These are phyloP conservation scores for Plasmodium fragile DNA, from an alignment of 169 alveolate genomes.

Conservation along the genomic window DNA sequence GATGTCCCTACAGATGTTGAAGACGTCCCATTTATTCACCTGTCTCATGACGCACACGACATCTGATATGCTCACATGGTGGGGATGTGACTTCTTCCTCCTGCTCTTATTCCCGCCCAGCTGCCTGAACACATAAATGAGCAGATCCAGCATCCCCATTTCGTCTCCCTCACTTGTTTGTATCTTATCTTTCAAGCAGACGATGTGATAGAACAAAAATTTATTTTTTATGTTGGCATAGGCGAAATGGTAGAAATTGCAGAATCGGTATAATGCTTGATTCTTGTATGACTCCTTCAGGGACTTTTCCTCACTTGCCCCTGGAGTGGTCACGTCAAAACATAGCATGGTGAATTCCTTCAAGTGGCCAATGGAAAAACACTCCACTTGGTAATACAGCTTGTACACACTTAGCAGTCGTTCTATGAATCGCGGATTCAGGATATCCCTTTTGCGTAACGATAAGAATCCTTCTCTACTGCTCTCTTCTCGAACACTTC, in stretches of 20 bases:
- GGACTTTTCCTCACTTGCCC: neutral
- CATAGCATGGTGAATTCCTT: conserved; percentile 18
- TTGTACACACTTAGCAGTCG: conserved; percentile 12
- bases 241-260: conserved; percentile 5
- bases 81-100: neutral
- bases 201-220: conserved; percentile 9
- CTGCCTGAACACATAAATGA: conserved; percentile 2
- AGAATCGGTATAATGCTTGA: neutral
- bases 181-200: neutral
- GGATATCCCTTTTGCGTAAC: neutral
- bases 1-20: conserved; percentile 16
- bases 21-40: conserved; percentile 1
- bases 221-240: conserved; percentile 1
- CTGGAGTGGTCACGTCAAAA: neutral
- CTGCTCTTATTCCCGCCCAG: neutral
- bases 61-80: neutral
- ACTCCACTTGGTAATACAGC: conserved; percentile 6
- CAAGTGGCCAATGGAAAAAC: neutral
- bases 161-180: neutral
- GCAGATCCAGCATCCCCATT: neutral
- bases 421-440: neutral
- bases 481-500: neutral
- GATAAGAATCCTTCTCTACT: neutral
- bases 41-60: conserved; percentile 20
- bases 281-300: neutral